Conservation (phyloP, 768 basidiomycete genomes). For the Porphyrellus cyaneotinctus region DNA sequence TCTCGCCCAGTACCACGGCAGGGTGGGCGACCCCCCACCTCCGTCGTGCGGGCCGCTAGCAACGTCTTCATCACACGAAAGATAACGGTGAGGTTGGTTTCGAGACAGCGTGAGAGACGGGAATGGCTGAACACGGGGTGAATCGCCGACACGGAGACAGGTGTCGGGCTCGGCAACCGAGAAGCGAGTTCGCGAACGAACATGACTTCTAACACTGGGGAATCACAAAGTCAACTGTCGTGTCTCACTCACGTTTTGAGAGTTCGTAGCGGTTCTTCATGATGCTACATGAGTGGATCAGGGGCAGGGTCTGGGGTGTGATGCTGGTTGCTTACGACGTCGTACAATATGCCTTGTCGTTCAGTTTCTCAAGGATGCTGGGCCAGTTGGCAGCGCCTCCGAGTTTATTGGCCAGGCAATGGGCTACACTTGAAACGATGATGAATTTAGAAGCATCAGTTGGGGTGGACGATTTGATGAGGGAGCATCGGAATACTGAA, state of each 20-base stretch:
- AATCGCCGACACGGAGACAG: conserved; percentile 30
- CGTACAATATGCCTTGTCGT: conserved; percentile 27
- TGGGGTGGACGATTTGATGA: conserved; percentile 25
- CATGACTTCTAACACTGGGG: conserved; percentile 33
- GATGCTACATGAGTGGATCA: conserved; percentile 9
- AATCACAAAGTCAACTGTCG: not conserved
- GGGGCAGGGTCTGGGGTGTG: not conserved
- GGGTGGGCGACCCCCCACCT: conserved; percentile 35
- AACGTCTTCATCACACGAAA: conserved; percentile 13
- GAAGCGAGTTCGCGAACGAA: conserved; percentile 34
- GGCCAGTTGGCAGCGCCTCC: conserved; percentile 11
- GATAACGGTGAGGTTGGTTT: not conserved
- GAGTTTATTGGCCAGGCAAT: conserved; percentile 16
- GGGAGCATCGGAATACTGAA: conserved; percentile 36
- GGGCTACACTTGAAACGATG: conserved; percentile 30
- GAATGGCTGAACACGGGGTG: conserved; percentile 38
- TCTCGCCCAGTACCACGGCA: conserved; percentile 25
- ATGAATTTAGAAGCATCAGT: conserved; percentile 25
- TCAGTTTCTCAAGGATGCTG: conserved; percentile 28
- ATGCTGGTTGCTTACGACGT: conserved; percentile 14
- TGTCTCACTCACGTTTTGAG: conserved; percentile 23
- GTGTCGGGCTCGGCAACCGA: conserved; percentile 25
- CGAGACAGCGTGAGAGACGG: conserved; percentile 21
- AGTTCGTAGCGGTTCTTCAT: conserved; percentile 26
- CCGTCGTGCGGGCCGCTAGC: conserved; percentile 31